These are phyloP conservation scores for Psophocarpus tetragonolobus DNA, from an alignment of 306 rosid genomes.

Conservation along the genomic window DNA sequence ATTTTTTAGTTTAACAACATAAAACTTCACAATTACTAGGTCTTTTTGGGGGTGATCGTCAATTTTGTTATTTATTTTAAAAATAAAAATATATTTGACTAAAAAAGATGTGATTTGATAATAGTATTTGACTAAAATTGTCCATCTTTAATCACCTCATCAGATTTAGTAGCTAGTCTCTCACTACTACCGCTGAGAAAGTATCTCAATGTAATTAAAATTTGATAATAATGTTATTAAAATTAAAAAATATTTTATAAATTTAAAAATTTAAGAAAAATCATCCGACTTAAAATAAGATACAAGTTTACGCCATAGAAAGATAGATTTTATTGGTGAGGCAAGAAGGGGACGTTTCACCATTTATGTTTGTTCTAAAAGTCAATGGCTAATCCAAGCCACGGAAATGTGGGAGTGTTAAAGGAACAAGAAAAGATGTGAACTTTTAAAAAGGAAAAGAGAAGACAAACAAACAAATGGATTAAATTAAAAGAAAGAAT, in stretches of 20 bases:
- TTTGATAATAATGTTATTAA: too few species aligned
- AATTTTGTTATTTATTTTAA: too few species aligned
- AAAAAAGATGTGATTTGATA: too few species aligned
- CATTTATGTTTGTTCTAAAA: neutral
- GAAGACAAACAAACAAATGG: neutral
- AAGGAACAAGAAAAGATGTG: neutral
- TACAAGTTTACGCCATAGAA: neutral
- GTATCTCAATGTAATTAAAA: too few species aligned
- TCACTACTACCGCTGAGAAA: too few species aligned
- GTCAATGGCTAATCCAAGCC: conserved; percentile 14
- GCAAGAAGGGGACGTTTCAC: neutral
- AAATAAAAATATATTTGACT: too few species aligned
- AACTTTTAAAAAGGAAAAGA: neutral
- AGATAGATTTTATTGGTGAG: neutral
- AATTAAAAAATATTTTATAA: too few species aligned
- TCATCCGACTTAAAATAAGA: neutral
- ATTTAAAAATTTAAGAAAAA: too few species aligned
- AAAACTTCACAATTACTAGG: neutral
- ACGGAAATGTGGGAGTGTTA: neutral
- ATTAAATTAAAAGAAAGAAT: neutral
- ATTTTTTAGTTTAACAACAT: neutral
- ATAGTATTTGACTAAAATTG: too few species aligned
- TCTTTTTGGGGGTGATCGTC: too few species aligned
- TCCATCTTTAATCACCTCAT: too few species aligned
- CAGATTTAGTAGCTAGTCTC: too few species aligned